Evolutionary conservation across 1,284 basidiomycete species (phyloP).

Genomic region (Sphaerobolus stellatus): DNA sequence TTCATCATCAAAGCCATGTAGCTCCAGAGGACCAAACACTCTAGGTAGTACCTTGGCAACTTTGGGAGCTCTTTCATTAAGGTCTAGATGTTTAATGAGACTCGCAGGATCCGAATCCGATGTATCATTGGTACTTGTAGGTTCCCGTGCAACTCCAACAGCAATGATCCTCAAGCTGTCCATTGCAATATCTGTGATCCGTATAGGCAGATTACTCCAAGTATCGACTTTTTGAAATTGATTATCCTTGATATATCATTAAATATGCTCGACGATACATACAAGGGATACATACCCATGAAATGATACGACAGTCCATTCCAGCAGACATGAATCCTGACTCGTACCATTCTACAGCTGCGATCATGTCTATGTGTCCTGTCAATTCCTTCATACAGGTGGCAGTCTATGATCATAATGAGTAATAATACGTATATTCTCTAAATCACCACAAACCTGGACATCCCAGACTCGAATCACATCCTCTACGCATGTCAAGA

Average conservation of each 20-base stretch:
- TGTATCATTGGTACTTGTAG: constrained; percentile 12
- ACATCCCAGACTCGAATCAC: constrained; percentile 85
- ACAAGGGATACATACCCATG: constrained; percentile 66
- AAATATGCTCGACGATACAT: constrained; percentile 1
- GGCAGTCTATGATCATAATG: constrained; percentile 57
- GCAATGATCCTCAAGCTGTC: constrained; percentile 83
- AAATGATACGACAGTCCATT: constrained; percentile 83
- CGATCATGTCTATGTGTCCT: constrained; percentile 81
- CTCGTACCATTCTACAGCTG: constrained; percentile 84
- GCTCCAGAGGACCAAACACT: no score
- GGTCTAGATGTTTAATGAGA: no score
- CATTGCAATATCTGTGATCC: constrained; percentile 84
- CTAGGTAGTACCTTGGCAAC: no score
- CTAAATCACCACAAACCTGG: constrained; percentile 50
- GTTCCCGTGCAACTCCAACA: constrained; percentile 63
- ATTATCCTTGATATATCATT: constrained; percentile 52
- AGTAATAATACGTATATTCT: background rate
- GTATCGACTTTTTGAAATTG: constrained; percentile 69
- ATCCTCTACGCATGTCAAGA: constrained; percentile 81
- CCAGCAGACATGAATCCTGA: constrained; percentile 89
- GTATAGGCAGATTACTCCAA: constrained; percentile 77
- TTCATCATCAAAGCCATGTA: constrained; percentile 24
- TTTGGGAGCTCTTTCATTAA: constrained; percentile 21
- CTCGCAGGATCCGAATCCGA: no score
- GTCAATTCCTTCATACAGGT: constrained; percentile 62